Evolutionary conservation across 2,329 filamentous ascomycete species (phyloP).

Genomic region (Epichloe glyceriae): DNA sequence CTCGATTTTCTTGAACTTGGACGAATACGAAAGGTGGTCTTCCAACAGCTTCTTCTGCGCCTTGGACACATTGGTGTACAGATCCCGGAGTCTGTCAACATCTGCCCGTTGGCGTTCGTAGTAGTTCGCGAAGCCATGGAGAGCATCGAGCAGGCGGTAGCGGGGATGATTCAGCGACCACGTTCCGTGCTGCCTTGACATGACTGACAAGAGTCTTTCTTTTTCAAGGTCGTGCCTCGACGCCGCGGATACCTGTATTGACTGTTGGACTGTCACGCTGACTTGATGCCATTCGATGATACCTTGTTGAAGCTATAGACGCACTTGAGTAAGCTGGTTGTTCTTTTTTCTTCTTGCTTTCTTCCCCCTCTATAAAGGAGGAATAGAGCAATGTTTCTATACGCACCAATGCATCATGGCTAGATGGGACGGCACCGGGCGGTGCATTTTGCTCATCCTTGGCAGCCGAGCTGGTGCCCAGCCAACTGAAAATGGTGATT

Average conservation of each 20-base stretch:
- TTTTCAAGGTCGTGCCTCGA: slow-evolving; percentile 19
- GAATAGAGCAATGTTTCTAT: not conserved
- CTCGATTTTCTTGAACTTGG: slow-evolving; percentile 34
- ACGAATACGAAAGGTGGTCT: slow-evolving; percentile 41
- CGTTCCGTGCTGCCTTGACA: slow-evolving; percentile 17
- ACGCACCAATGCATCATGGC: not conserved
- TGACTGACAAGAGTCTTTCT: slow-evolving; percentile 15
- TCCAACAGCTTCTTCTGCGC: slow-evolving; percentile 30
- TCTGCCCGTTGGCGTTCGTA: slow-evolving; percentile 22
- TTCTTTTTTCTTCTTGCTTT: not conserved
- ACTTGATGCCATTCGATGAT: slow-evolving; percentile 15
- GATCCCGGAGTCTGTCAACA: slow-evolving; percentile 19
- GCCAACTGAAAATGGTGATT: not conserved
- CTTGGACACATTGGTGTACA: slow-evolving; percentile 24
- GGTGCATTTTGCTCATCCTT: not conserved
- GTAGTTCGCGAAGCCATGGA: slow-evolving; percentile 25
- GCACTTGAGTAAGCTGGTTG: not conserved
- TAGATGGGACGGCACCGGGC: not conserved
- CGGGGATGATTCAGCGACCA: slow-evolving; percentile 25
- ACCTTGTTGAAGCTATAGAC: not conserved
- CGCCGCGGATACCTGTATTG: slow-evolving; percentile 8
- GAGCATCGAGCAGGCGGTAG: slow-evolving; percentile 26
- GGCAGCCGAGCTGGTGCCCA: not conserved
- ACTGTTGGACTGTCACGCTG: slow-evolving; percentile 14
- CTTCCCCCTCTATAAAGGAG: not conserved